phyloP scores from a whole-genome alignment of 306 rosid species.

The Quercus rubra region DNA sequence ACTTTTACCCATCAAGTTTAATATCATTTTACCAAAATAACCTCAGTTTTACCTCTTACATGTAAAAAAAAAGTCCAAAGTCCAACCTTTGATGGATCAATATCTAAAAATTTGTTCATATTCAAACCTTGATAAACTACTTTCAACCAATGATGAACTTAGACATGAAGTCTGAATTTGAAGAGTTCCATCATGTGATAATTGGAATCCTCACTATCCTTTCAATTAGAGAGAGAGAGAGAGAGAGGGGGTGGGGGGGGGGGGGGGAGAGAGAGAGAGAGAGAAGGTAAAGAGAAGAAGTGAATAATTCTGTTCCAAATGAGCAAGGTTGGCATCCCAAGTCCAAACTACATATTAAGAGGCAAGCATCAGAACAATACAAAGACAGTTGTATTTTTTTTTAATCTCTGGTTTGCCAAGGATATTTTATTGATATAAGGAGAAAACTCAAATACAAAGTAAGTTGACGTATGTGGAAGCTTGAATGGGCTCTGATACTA shows the following conservation, averaged over 20 bases:
- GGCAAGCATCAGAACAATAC: not conserved
- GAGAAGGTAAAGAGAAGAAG: not conserved
- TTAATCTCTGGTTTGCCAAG: not conserved
- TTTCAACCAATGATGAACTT: not conserved
- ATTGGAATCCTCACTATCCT: not conserved
- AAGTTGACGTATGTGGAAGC: too few relatives aligned
- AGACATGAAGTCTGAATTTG: not conserved
- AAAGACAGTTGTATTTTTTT: not conserved
- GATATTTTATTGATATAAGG: too few relatives aligned
- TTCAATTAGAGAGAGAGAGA: not conserved
- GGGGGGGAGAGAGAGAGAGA: rapidly evolving
- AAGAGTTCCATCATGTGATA: not conserved
- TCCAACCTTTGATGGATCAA: not conserved
- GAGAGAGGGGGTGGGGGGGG: rapidly evolving
- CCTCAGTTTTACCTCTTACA: not conserved
- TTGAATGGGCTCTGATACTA: too few relatives aligned
- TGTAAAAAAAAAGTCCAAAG: not conserved
- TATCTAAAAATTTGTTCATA: not conserved
- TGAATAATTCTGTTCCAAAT: not conserved
- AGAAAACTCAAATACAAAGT: too few relatives aligned
- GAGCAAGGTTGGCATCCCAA: not conserved
- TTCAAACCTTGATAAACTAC: not conserved
- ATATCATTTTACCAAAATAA: not conserved
- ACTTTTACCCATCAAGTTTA: not conserved
- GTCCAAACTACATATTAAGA: not conserved